Base-by-base conservation (phyloP, 257 asterid genomes). In the Solanum etuberosum region DNA sequence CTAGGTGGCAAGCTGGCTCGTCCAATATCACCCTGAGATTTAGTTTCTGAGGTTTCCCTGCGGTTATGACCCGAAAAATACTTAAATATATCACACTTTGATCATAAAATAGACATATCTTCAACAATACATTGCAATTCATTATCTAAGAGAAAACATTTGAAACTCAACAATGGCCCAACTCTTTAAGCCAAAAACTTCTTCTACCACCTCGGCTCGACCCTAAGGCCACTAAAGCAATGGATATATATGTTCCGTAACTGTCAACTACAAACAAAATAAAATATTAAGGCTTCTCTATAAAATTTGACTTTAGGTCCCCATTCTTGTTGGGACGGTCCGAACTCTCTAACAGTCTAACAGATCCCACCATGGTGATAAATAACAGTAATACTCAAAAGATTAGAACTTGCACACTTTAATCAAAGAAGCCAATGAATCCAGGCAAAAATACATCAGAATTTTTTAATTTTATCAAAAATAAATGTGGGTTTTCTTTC, bases 1-100 rank as follows among this genome's bases (percentile, higher is more conserved):
- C 98, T 92, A 35, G 99, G 99, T 14, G 98, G 99, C 35, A 90
- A 74, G 88, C 88, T 88, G 57, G 98, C 97, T 84, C 54, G 92
- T 88, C 89, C 93, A 51, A 68, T 63, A 82, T 67, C 91, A 81
- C 89, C 92, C 72, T 68, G 46, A 87, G 81, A n/a, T 73, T 20
- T 40, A 51, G 65, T 78, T 61, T 84, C 87, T 11, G 91, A 88
- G 25, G 78, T 71, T 84, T 59, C 90, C 91, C 98, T 94, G 87
- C 82, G 59, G 87, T 46, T 90, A 88, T 81, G 59, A 61, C 81
- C 73, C 67, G 40, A 86, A 88, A 18, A 78, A 76, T 18, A 29
- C 85, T 48, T 42, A 48, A 37, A 80, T 13, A 27, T 29, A 27
- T 27, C 32, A 43, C 38, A 80, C 31, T 80, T 80, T 16, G 18